phyloP scores from a whole-genome alignment of 148 eudicot genomes.

The Nepenthes gracilis region DNA sequence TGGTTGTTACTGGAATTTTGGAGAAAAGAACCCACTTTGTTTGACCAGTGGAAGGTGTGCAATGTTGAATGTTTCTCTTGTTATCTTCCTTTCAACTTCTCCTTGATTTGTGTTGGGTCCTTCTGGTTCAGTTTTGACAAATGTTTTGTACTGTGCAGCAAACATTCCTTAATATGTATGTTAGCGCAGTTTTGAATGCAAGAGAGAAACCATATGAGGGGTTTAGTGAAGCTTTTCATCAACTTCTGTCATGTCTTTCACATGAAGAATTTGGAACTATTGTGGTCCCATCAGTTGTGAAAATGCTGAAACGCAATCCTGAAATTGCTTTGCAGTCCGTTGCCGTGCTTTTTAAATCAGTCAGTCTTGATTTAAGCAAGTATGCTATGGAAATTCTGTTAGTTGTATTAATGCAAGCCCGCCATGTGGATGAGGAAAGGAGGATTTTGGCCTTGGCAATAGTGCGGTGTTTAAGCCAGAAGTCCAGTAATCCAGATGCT shows the following conservation, averaged over 20 bases:
- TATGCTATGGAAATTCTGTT: conserved; percentile 64
- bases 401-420: conserved; percentile 75
- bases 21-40: conserved; percentile 30
- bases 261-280: conserved; percentile 75
- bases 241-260: conserved; percentile 49
- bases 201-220: conserved; percentile 61
- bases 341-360: conserved; percentile 59
- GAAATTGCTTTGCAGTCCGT: conserved; percentile 81
- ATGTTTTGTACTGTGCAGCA: conserved; percentile 37
- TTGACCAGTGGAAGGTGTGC: conserved; percentile 62
- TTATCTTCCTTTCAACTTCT: background rate
- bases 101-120: conserved; percentile 1
- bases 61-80: background rate
- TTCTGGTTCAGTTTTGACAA: conserved; percentile 5
- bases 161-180: conserved; percentile 66
- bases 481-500: conserved; percentile 93
- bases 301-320: conserved; percentile 95
- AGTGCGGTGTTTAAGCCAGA: conserved; percentile 64
- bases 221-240: conserved; percentile 76
- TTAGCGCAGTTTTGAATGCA: conserved; percentile 65
- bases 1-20: conserved; percentile 64
- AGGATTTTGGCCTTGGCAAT: conserved; percentile 62
- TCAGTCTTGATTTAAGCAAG: conserved; percentile 80
- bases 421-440: conserved; percentile 88
- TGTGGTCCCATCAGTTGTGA: conserved; percentile 73